Percentiles rank a stretch among this genome's conserved stretches.
phyloP scores from a whole-genome alignment of 2,329 filamentous ascomycete genomes.

The Chaetomium olivaceum region DNA sequence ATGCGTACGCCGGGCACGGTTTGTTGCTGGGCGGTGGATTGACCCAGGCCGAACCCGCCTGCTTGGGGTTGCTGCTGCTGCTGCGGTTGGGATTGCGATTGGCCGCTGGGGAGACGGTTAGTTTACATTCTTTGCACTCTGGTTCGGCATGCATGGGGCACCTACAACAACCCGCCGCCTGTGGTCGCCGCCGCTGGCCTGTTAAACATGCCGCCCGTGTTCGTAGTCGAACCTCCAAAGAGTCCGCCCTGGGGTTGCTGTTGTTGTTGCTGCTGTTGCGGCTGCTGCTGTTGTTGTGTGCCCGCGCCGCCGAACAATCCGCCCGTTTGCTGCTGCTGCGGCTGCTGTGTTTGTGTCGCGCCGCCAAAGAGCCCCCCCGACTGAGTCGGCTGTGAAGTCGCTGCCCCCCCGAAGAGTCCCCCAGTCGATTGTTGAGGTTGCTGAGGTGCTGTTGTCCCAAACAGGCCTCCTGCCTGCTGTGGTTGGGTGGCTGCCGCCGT shows the following conservation, averaged over 20 bases:
- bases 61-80: constrained; percentile 16
- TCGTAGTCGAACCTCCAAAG: constrained; percentile 38
- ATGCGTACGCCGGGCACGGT: constrained; percentile 73
- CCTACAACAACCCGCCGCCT: constrained; percentile 34
- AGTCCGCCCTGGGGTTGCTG: constrained; percentile 30
- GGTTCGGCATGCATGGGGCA: not conserved
- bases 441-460: constrained; percentile 34
- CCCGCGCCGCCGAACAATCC: constrained; percentile 23
- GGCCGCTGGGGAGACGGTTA: constrained; percentile 22
- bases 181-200: constrained; percentile 15
- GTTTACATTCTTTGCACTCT: not conserved
- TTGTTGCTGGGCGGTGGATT: constrained; percentile 53
- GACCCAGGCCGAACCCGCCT: constrained; percentile 50
- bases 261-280: constrained; percentile 31
- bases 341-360: constrained; percentile 22
- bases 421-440: constrained; percentile 31
- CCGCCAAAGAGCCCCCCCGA: constrained; percentile 31
- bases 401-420: constrained; percentile 31
- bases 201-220: constrained; percentile 41
- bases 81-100: constrained; percentile 29
- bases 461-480: constrained; percentile 29
- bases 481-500: constrained; percentile 19
- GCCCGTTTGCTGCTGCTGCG: constrained; percentile 23
- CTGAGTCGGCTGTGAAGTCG: constrained; percentile 24
- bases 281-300: constrained; percentile 30